Base-by-base conservation (phyloP, 306 rosid species). In the Malus asiatica region DNA sequence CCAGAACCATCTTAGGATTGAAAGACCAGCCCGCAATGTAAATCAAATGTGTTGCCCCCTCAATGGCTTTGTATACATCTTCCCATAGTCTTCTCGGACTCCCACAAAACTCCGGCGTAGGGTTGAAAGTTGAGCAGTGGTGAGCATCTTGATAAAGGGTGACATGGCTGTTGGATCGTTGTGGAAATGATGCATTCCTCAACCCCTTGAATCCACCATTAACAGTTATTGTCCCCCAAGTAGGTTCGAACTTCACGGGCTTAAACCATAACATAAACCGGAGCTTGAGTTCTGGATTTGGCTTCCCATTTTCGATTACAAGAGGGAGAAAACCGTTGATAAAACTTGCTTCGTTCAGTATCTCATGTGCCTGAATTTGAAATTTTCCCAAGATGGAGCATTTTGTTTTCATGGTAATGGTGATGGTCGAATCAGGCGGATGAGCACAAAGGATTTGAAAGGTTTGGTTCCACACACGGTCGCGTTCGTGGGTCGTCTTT, bases 11-110 rank as follows among this genome's bases (percentile, higher is more conserved):
- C 57, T 85, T 83, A 22, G 96, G 99, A 88, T 90, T 92, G 74
- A 92, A 89, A 76, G 99, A 90, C 99, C 99, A 95, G 80, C 97
- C 99, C 55, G 96, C 97, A 79, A 95, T 90, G 78, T 92, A 95
- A 44, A 95, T 72, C 55, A 95, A 87, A 75, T 88, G 72, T 69
- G 89, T 90, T 66, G 99, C 97, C 79, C 79, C 90, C 72, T 92
- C 97, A 76, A 92, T 89, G 78, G 97, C 99, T 78, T 84, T 90
- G 70, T 90, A 95, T 4, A 95, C 93, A 87, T 95, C 97, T 38
- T 92, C 97, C 99, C 99, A 92, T 27, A 95, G 87, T 72, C 87
- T 89, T 79, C 87, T 83, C 62, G 96, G 96, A 38, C 86, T 16
- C 29, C 89, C 89, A 61, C 86, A 82, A 10, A 72, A 33, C 51